Conservation (phyloP, 306 rosid species). For the Arachis stenosperma region DNA sequence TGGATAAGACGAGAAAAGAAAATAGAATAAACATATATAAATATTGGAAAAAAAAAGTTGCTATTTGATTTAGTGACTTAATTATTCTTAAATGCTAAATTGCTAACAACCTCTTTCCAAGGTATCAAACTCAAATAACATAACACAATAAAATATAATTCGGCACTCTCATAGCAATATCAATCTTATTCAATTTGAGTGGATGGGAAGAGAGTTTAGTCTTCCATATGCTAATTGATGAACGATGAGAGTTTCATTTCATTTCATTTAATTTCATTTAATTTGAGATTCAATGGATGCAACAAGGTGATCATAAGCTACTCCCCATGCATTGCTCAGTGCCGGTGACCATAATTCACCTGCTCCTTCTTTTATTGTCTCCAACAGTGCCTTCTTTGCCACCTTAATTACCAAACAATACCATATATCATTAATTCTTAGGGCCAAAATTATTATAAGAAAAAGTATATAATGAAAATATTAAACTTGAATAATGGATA, state of each 20-base stretch:
- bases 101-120: neutral
- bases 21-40: too few species aligned
- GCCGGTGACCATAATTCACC: conserved; percentile 78
- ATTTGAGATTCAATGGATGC: conserved; percentile 72
- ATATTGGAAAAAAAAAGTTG: too few species aligned
- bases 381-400: conserved; percentile 66
- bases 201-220: neutral
- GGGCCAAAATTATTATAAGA: too few species aligned
- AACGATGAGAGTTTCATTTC: too few species aligned
- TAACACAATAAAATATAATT: too few species aligned
- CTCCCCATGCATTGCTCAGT: conserved; percentile 81
- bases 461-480: too few species aligned
- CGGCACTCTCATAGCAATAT: neutral
- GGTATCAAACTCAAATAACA: neutral
- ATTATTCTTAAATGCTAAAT: neutral
- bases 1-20: too few species aligned
- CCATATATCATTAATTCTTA: too few species aligned
- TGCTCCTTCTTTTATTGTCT: conserved; percentile 72
- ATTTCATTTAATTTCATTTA: conserved; percentile 40
- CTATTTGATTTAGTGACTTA: too few species aligned
- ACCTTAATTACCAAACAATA: conserved; percentile 47
- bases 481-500: too few species aligned
- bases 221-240: too few species aligned
- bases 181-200: conserved; percentile 21
- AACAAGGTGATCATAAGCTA: conserved; percentile 79